Percentiles rank a stretch among this genome's conserved stretches.
phyloP scores from a whole-genome alignment of 768 basidiomycete species.

The Mycena belliarum region DNA sequence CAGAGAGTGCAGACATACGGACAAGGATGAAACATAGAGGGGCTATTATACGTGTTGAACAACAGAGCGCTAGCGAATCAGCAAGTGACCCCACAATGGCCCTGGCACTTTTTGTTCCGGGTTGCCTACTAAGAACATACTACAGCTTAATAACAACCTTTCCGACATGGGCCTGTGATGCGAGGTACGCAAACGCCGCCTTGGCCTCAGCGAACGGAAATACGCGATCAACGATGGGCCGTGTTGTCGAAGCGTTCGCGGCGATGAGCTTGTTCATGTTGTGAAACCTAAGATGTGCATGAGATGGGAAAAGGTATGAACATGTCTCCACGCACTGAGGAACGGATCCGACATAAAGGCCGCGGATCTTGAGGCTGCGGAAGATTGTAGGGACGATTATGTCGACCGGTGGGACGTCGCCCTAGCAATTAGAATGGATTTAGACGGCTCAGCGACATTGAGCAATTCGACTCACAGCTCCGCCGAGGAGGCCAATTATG shows the following conservation, averaged over 20 bases:
- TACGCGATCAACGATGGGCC: slow-evolving; percentile 50
- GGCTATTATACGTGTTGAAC: too few relatives aligned
- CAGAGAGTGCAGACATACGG: too few relatives aligned
- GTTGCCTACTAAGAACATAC: too few relatives aligned
- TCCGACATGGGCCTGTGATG: slow-evolving; percentile 50
- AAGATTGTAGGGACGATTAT: slow-evolving; percentile 33
- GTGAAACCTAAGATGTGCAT: slow-evolving; percentile 37
- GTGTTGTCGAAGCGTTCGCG: slow-evolving; percentile 35
- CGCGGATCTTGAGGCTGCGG: slow-evolving; percentile 38
- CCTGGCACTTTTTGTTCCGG: too few relatives aligned
- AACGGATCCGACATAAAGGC: slow-evolving; percentile 46
- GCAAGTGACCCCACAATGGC: too few relatives aligned
- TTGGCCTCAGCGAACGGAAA: slow-evolving; percentile 30
- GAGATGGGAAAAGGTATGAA: background rate
- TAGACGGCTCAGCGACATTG: background rate
- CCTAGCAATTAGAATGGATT: background rate
- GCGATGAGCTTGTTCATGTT: slow-evolving; percentile 44
- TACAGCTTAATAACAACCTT: slow-evolving; percentile 43
- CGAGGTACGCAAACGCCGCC: slow-evolving; percentile 47
- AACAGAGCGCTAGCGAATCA: too few relatives aligned
- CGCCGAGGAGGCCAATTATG: slow-evolving; percentile 36
- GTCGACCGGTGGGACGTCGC: slow-evolving; percentile 24
- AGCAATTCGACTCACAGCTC: slow-evolving; percentile 27
- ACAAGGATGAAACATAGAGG: too few relatives aligned
- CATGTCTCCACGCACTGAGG: slow-evolving; percentile 36